Base-by-base conservation (phyloP, 108 stramenopile genomes). In the Discostella pseudostelligera region DNA sequence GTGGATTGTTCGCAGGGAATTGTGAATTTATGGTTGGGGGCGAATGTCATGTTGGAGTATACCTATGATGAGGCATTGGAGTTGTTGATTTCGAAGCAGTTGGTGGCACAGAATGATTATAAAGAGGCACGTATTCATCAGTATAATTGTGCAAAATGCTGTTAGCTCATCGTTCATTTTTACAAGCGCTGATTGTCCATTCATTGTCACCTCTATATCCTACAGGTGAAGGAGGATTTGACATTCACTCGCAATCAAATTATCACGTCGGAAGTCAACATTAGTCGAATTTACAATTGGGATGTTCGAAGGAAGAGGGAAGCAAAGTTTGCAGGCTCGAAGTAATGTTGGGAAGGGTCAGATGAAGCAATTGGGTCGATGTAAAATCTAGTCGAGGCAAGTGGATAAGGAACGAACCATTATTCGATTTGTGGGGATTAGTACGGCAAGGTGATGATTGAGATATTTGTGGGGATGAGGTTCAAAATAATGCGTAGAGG, bases 31-130 rank as follows among this genome's bases (percentile, higher is more conserved):
- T 99, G 98, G 98, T 72, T 99, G 35, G 98, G 98, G 25, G 98
- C 97, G 46, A 95, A 96, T 86, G 97, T 98, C 56, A 98, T 99
- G 98, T 68, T 99, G 71, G 97, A 99, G 62, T 99, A 98, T 81
- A 92, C 94, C 21, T 98, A 98, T 74, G 86, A 94, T 13, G 98
- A 99, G 51, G 98, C 97, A 19, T 67, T 96, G 37, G 90, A 81
- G 21, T 76, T 95, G 66, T 81, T 97, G 64, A 59, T 70, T 20
- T 60, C 72, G 35, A 92, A 90, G 58, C 62, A 81, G 44, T 58
- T 74, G 44, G 49, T 62, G 48, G 92, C 88, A 4, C 79, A 82
- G 51, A 70, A 66, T 53, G 89, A 94, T 39, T 85, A 70, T 16
- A 56, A 77, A 29, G 85, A 84, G 29, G 84, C 84, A n/a, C 37